A percentile compares a stretch with the other conserved stretches of the same genome.
Evolutionary conservation across 2,329 filamentous ascomycete genomes (phyloP).

Genomic region (Colletotrichum sp.): DNA sequence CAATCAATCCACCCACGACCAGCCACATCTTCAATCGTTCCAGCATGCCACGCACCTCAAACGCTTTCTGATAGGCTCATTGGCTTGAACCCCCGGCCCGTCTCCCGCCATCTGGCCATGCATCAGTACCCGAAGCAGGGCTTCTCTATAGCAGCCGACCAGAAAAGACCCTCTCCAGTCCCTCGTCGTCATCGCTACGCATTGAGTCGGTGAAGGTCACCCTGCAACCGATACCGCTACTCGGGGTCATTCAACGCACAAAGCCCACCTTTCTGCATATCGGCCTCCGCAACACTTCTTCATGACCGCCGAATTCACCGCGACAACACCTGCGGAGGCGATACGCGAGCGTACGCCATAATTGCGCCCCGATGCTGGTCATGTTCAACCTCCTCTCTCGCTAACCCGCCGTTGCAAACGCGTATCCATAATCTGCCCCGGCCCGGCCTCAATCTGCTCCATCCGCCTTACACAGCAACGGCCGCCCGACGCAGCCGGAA

Average conservation of each 20-base stretch:
- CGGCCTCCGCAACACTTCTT: background rate
- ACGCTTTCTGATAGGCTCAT: background rate
- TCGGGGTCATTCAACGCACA: background rate
- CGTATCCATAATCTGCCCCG: background rate
- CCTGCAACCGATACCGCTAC: slow-evolving; percentile 5
- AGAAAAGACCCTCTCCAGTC: background rate
- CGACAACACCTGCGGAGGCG: background rate
- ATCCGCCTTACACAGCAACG: background rate
- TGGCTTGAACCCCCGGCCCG: background rate
- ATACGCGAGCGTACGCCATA: background rate
- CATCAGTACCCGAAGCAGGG: slow-evolving; percentile 12
- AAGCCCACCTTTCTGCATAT: slow-evolving; percentile 3
- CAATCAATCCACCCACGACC: background rate
- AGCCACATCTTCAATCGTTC: slow-evolving; percentile 5
- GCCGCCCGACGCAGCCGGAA: background rate
- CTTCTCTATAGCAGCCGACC: background rate
- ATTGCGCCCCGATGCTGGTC: background rate
- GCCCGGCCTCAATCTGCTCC: background rate
- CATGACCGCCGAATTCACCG: background rate
- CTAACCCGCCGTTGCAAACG: background rate
- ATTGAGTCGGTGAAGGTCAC: slow-evolving; percentile 11
- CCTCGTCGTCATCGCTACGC: background rate
- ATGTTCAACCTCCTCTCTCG: background rate
- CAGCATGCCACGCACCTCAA: background rate
- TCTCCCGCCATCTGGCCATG: slow-evolving; percentile 10